These are phyloP conservation scores for Ophiostoma australiae DNA, from an alignment of 2,329 filamentous ascomycete genomes.

Conservation along the genomic window DNA sequence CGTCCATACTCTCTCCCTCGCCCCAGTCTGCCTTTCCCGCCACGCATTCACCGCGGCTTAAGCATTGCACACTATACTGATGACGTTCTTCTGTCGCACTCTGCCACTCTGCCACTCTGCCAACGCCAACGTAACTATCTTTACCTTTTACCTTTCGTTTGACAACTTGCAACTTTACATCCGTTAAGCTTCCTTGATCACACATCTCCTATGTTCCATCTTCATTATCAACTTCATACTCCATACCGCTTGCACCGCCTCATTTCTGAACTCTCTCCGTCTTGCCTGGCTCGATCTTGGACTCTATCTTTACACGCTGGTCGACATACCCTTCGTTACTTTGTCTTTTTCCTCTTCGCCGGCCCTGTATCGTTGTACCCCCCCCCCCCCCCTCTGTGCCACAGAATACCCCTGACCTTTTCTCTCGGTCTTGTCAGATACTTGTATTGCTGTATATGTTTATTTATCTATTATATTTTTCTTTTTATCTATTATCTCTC, in stretches of 20 bases:
- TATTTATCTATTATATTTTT: constrained; percentile 36
- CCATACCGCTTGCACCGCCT: constrained; percentile 6
- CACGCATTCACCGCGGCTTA: constrained; percentile 5
- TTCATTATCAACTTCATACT: not conserved
- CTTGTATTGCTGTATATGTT: not conserved
- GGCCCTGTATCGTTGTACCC: not conserved
- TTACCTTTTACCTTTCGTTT: not conserved
- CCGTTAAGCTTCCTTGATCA: constrained; percentile 1
- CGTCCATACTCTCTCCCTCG: not conserved
- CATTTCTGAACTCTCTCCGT: not conserved
- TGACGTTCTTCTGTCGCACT: constrained; percentile 7
- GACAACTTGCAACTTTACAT: not conserved
- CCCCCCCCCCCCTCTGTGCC: not conserved
- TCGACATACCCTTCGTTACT: not conserved
- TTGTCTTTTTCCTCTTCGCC: not conserved
- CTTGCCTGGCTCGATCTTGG: not conserved
- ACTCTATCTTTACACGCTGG: not conserved
- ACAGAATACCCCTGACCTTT: constrained; percentile 3
- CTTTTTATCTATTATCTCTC: constrained; percentile 28
- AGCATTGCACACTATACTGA: not conserved
- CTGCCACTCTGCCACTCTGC: not conserved
- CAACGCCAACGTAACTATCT: not conserved
- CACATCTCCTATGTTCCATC: constrained; percentile 2
- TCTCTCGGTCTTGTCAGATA: not conserved
- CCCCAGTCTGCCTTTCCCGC: constrained; percentile 28